A percentile compares a stretch with the other conserved stretches of the same genome.
phyloP scores from a whole-genome alignment of 2,329 filamentous ascomycete species.

The Lasiodiplodia sp. region DNA sequence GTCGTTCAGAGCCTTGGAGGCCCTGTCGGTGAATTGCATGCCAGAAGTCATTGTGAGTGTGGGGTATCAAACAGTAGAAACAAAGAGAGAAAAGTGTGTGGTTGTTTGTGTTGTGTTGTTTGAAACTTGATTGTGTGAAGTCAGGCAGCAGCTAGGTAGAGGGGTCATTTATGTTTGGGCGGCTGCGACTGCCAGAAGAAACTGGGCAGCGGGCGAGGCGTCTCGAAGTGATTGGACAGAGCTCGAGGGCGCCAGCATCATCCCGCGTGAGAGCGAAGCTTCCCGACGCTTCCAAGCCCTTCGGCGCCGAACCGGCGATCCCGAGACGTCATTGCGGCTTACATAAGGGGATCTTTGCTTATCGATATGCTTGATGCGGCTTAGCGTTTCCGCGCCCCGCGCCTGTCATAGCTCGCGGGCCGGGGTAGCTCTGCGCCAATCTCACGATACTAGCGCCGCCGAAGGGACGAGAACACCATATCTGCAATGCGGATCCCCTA shows the following conservation, averaged over 20 bases:
- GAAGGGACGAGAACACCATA: neutral
- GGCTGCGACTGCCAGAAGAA: constrained; percentile 13
- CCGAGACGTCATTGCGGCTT: constrained; percentile 12
- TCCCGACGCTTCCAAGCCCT: constrained; percentile 27
- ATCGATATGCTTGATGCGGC: constrained; percentile 12
- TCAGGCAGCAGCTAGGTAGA: neutral
- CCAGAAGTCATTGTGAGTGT: constrained; percentile 68
- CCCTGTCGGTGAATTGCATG: constrained; percentile 94
- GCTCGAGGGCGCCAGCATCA: constrained; percentile 19
- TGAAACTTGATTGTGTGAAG: constrained; percentile 3
- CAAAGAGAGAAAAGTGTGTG: neutral
- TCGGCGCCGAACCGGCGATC: constrained; percentile 14
- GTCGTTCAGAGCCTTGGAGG: constrained; percentile 87
- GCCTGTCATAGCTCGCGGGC: constrained; percentile 15
- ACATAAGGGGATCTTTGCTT: neutral
- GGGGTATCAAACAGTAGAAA: constrained; percentile 21
- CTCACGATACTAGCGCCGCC: neutral
- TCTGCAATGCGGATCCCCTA: neutral
- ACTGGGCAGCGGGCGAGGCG: constrained; percentile 8
- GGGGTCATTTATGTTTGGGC: constrained; percentile 25
- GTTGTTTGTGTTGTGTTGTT: neutral
- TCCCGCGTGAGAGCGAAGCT: constrained; percentile 19
- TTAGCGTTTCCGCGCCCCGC: constrained; percentile 6
- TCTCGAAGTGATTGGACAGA: constrained; percentile 15
- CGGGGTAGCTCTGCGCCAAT: constrained; percentile 17